These are phyloP conservation scores for Chenopodium suecicum DNA, from an alignment of 148 eudicot species.

Conservation along the genomic window DNA sequence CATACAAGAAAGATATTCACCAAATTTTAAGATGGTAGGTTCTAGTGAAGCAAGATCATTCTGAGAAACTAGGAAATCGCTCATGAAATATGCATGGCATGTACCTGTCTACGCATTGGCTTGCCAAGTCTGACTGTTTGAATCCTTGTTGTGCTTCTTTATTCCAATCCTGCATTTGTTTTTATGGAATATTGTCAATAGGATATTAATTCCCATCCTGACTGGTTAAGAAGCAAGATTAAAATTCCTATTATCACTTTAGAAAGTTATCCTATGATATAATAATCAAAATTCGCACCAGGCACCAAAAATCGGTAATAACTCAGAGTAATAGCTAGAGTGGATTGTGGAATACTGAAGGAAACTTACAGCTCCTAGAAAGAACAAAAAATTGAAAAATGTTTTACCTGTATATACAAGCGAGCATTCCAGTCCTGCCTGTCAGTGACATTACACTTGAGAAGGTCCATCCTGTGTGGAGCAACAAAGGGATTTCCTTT, in stretches of 20 bases:
- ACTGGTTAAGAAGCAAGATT: background rate
- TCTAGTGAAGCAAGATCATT: background rate
- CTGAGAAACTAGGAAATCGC: background rate
- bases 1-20: background rate
- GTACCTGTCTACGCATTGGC: conserved; percentile 65
- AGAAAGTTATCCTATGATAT: background rate
- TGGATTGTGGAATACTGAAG: background rate
- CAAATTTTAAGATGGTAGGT: background rate
- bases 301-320: background rate
- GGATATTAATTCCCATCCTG: background rate
- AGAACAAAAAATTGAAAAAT: conserved; percentile 2
- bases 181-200: background rate
- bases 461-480: conserved; percentile 59
- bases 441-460: conserved; percentile 67
- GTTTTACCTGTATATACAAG: conserved; percentile 53
- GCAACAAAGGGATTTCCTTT: conserved; percentile 80
- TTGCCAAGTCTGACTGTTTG: conserved; percentile 62
- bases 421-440: conserved; percentile 78
- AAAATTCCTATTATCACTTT: background rate
- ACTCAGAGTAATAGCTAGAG: background rate
- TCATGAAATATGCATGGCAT: background rate
- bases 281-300: background rate
- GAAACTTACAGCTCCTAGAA: background rate
- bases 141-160: conserved; percentile 53
- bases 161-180: conserved; percentile 57